Evolutionary conservation across 1,139 yeast species (phyloP), one percentile per base, ranked within the genome.

Genomic region (Taphrina pruni): DNA sequence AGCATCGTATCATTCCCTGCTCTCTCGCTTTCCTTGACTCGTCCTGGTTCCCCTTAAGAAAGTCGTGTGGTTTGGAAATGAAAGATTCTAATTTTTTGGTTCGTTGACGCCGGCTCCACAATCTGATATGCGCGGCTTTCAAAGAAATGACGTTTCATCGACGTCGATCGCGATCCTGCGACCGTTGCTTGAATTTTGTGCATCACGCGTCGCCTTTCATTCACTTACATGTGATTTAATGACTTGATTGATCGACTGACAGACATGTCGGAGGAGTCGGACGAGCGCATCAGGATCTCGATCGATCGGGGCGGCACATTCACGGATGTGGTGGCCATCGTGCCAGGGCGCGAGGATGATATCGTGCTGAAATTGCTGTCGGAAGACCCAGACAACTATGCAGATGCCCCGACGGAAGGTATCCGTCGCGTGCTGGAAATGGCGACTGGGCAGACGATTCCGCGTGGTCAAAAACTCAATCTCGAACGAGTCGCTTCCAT

Each of bases 321-420:
- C 79, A 90, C 97, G 6, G 97, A 91, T 76, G 86, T 92, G 77
- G 76, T 85, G 72, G 84, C 87, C 76, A 71, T 81, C 79, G 54
- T 82, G 82, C 32, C 78, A 79, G 54, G 82, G 78, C 26, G 77
- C 75, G 61, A 75, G 69, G 87, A 85, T 73, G 87, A 85, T 73
- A 81, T 84, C 41, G 87, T 88, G 6, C 82, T 87, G 70, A 92
- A 92, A 78, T 79, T 92, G 54, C 81, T 93, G 39, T 90, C 97
- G 0, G 97, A 89, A 7, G 97, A 93, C 76, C 96, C 97, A 0
- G 81, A 83, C 57, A 92, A 92, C 79, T 92, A 93, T 76, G 80
- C 82, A 4, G 97, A 93, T 81, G 97, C 97, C 0, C 96, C 96
- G 4, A 82, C 93, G 17, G 97, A 92, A 79, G 97, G 97, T 6